Base-by-base conservation (phyloP, 2,329 filamentous ascomycete genomes). In the Paradendryphiella salina region DNA sequence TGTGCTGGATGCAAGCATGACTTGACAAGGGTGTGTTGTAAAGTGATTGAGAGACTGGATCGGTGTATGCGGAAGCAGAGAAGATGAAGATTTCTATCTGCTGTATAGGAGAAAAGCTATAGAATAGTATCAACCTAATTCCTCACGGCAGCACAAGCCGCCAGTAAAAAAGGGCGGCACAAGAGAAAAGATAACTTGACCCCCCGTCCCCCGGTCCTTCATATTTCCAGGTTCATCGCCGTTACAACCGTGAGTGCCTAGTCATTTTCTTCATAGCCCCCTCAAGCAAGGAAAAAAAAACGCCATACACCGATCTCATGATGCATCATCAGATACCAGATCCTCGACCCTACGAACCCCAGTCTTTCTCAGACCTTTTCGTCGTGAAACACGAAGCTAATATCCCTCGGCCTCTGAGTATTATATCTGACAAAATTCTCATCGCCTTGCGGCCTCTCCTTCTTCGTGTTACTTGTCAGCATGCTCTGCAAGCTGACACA, bases 401-500 rank as follows among this genome's bases (percentile, higher is more conserved):
- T 96, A 73, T 99, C 92, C 63, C 87, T 83, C 37, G 93, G 90
- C 32, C 93, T 81, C 59, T 86, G 82, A 20, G 84, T 84, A 69
- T 96, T 96, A 54, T 83, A 84, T 46, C 84, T 80, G 20, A 96
- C 91, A 67, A 99, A 97, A 9, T 94, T 88, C 48, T 88, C 89
- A 67, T 99, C 91, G 3, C 93, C 94, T 0, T 88, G 87, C 0
- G 94, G 94, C 28, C 94, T 82, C 75, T 97, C 92, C 66, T 93
- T 87, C 76, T 92, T 93, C 9, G 84, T 87, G 73, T 99, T 99
- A 54, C 93, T 91, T 1, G 94, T 96, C 68, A 99, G 76, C 94
- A 99, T 99, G 77, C 90, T 96, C 76, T 99, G 94, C 46, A 99
- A 83, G 73, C 90, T 96, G 84, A 99, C 94, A 78, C 91, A 96